These are phyloP conservation scores for Neoboletus brunneissimus DNA, from an alignment of 768 basidiomycete genomes.

Conservation along the genomic window DNA sequence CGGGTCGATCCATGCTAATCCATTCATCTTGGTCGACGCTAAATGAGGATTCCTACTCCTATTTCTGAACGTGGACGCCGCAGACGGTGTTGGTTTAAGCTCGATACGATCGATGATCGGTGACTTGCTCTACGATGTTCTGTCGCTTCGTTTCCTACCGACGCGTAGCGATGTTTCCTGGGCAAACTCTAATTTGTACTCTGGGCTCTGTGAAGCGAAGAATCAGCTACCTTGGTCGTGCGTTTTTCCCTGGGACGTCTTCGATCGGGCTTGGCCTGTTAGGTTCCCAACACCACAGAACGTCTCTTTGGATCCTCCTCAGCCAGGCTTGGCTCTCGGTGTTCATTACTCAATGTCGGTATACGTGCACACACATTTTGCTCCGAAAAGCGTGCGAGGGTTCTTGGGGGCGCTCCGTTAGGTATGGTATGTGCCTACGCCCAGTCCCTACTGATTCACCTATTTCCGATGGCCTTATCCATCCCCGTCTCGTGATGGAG, in stretches of 20 bases:
- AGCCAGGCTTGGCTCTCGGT: background rate
- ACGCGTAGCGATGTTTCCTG: background rate
- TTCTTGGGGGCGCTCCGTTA: background rate
- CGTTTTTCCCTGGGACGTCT: background rate
- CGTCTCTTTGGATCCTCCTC: background rate
- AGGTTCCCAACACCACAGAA: no score
- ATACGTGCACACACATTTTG: no score
- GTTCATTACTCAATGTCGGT: background rate
- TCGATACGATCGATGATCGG: no score
- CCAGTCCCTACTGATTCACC: background rate
- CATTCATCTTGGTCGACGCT: background rate
- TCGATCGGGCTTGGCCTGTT: no score
- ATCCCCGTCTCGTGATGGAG: background rate
- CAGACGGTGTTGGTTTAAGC: background rate
- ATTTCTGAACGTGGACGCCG: background rate
- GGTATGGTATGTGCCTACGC: background rate
- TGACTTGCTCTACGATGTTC: background rate
- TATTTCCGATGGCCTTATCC: background rate
- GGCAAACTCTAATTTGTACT: background rate
- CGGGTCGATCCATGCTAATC: background rate
- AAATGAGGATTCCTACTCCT: background rate
- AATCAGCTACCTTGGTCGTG: background rate
- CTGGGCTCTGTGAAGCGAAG: no score
- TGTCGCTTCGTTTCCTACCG: background rate
- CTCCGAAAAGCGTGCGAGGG: no score